These are phyloP conservation scores for Silene conica DNA, from an alignment of 148 eudicot species.

Conservation along the genomic window DNA sequence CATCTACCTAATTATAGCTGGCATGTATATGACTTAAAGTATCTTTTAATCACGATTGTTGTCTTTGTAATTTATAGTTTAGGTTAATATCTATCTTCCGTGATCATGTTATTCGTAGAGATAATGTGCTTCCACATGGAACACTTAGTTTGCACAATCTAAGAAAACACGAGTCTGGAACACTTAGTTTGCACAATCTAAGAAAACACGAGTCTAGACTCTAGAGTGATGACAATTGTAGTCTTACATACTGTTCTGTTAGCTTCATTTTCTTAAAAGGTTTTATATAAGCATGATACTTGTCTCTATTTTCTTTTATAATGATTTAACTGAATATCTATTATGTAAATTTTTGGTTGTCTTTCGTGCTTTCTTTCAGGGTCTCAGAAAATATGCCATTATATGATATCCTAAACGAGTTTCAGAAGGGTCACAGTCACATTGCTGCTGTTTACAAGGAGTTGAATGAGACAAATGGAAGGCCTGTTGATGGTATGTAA, in stretches of 20 bases:
- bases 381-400: conserved; percentile 90
- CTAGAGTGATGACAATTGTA: background rate
- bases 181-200: no score
- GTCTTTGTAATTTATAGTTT: background rate
- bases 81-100: background rate
- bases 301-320: background rate
- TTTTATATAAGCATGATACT: background rate
- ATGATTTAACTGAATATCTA: conserved; percentile 1
- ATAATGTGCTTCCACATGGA: background rate
- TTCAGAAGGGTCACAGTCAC: conserved; percentile 98
- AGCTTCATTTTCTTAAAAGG: background rate
- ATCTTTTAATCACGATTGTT: no score
- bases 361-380: conserved; percentile 41
- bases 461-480: conserved; percentile 47
- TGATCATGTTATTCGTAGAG: background rate
- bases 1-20: background rate
- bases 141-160: no score
- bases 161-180: no score
- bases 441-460: conserved; percentile 91
- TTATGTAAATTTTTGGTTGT: background rate
- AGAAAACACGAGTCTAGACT: no score
- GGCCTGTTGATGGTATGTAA: conserved; percentile 32
- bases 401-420: conserved; percentile 92
- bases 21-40: no score
- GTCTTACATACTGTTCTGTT: background rate